Evolutionary conservation across 1,139 yeast genomes (phyloP).

Genomic region (Yamadazyma diospyri): DNA sequence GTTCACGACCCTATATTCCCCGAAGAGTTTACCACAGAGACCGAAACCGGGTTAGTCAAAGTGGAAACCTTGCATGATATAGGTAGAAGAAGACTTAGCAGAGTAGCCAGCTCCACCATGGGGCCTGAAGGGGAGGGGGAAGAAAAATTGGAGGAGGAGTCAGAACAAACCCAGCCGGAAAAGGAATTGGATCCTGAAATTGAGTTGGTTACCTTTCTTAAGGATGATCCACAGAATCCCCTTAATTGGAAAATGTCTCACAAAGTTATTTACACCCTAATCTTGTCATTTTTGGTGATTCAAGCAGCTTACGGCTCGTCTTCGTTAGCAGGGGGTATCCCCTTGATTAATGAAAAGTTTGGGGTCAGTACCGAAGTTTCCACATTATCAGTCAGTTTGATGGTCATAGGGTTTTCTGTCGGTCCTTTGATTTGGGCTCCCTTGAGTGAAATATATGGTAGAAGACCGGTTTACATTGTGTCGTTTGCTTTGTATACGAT

Average conservation of each 20-base stretch:
- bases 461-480: constrained; percentile 78
- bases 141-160: constrained; percentile 8
- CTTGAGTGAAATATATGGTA: constrained; percentile 77
- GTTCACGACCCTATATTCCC: constrained; percentile 73
- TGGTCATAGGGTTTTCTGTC: constrained; percentile 85
- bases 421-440: constrained; percentile 95
- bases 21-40: constrained; percentile 85
- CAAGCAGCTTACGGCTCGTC: constrained; percentile 91
- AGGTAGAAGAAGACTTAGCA: constrained; percentile 49
- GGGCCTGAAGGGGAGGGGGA: constrained; percentile 3
- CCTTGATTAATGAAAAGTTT: constrained; percentile 58
- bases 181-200: constrained; percentile 54
- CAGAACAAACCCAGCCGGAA: constrained; percentile 17
- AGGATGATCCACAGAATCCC: constrained; percentile 83
- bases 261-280: constrained; percentile 68
- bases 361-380: constrained; percentile 76
- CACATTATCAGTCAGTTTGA: constrained; percentile 71
- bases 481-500: constrained; percentile 72
- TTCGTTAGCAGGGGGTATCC: constrained; percentile 81
- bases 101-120: constrained; percentile 13
- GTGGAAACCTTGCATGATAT: constrained; percentile 64
- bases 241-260: constrained; percentile 64
- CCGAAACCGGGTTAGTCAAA: constrained; percentile 82
- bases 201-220: constrained; percentile 76
- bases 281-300: constrained; percentile 67